phyloP scores from a whole-genome alignment of 2,329 filamentous ascomycete genomes.

The Pseudocercospora cruenta region DNA sequence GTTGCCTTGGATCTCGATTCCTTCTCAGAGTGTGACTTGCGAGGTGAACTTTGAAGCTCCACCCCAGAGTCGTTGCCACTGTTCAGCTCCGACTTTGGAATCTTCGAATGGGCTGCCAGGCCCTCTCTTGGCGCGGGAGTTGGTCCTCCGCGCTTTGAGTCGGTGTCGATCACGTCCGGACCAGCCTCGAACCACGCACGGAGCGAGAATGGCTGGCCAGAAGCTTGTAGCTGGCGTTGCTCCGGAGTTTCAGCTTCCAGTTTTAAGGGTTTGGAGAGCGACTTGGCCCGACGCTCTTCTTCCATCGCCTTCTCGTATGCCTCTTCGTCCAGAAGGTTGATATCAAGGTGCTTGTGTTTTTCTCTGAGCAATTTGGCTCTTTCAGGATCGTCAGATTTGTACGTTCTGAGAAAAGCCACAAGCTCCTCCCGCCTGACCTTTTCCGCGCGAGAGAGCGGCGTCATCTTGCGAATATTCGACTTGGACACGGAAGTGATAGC shows the following conservation, averaged over 20 bases:
- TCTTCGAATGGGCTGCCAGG: not conserved
- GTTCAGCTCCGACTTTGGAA: not conserved
- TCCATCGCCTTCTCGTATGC: not conserved
- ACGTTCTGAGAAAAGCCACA: not conserved
- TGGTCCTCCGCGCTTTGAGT: not conserved
- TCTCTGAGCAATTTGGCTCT: not conserved
- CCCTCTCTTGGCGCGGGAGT: not conserved
- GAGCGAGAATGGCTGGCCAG: not conserved
- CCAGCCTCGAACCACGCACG: not conserved
- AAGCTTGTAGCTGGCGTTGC: not conserved
- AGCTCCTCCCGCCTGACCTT: not conserved
- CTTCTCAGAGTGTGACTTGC: not conserved
- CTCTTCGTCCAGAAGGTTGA: not conserved
- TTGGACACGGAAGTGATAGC: no score
- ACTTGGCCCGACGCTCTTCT: not conserved
- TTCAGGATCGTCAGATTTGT: not conserved
- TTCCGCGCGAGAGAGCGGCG: not conserved
- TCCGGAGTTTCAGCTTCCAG: not conserved
- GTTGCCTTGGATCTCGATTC: not conserved
- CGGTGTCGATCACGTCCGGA: not conserved
- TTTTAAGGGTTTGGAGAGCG: no score
- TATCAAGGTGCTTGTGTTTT: not conserved
- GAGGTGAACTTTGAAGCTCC: not conserved
- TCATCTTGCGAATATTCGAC: not conserved
- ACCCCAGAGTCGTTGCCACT: not conserved